A percentile compares a stretch with the other conserved stretches of the same genome.
These are phyloP conservation scores for Friedmanniomyces endolithicus DNA, from an alignment of 495 filamentous ascomycete species.

Conservation along the genomic window DNA sequence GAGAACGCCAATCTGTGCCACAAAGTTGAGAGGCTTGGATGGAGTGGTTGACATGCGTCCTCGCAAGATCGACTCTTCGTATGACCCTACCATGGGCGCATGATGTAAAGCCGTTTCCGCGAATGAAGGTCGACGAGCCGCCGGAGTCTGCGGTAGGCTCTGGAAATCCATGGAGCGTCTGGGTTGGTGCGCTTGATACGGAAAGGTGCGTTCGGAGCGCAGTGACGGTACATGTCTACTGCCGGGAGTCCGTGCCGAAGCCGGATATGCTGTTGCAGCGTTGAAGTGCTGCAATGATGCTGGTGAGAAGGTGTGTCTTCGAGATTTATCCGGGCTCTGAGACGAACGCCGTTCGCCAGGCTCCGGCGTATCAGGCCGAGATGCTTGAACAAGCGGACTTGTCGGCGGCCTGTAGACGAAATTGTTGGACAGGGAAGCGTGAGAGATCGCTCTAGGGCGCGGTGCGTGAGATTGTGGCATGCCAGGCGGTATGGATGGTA, in stretches of 20 bases:
- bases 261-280: slow-evolving; percentile 25
- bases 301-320: slow-evolving; percentile 51
- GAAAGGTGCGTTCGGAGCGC: slow-evolving; percentile 44
- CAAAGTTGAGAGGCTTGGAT: slow-evolving; percentile 83
- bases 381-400: slow-evolving; percentile 81
- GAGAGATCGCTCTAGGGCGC: slow-evolving; percentile 44
- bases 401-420: slow-evolving; percentile 82
- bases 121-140: slow-evolving; percentile 57
- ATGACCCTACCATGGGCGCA: slow-evolving; percentile 93
- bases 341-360: slow-evolving; percentile 26
- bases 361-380: slow-evolving; percentile 58
- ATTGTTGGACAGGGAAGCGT: slow-evolving; percentile 65
- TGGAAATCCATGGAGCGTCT: slow-evolving; percentile 55
- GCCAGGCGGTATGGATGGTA: background rate
- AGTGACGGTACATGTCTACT: slow-evolving; percentile 24
- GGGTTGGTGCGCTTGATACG: slow-evolving; percentile 59
- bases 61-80: slow-evolving; percentile 89
- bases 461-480: background rate
- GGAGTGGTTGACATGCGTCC: slow-evolving; percentile 96
- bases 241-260: slow-evolving; percentile 20
- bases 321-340: slow-evolving; percentile 35
- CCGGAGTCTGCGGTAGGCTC: slow-evolving; percentile 48
- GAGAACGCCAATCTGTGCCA: slow-evolving; percentile 89
- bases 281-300: slow-evolving; percentile 38
- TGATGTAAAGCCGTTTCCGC: slow-evolving; percentile 73